Evolutionary conservation across 768 basidiomycete species (phyloP).

Genomic region (Trametes cinnabarina): DNA sequence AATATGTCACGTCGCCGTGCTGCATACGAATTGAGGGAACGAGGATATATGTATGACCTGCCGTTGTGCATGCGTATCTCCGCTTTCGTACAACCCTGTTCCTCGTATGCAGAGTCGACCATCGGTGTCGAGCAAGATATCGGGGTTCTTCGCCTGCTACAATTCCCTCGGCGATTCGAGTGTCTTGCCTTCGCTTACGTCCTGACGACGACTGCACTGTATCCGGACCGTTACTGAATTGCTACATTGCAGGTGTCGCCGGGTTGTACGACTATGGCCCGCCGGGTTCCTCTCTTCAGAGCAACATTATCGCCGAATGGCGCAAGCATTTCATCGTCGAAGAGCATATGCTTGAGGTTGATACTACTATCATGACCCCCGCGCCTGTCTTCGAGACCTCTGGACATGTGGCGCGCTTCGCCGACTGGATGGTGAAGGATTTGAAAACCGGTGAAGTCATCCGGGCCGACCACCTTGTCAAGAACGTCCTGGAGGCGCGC

Average conservation of each 20-base stretch:
- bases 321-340: conserved; percentile 97
- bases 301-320: conserved; percentile 97
- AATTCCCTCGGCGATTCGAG: not conserved
- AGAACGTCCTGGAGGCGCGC: conserved; percentile 85
- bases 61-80: no score
- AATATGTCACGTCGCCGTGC: no score
- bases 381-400: conserved; percentile 93
- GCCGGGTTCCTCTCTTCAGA: conserved; percentile 91
- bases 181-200: not conserved
- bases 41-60: no score
- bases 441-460: conserved; percentile 92
- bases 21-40: no score
- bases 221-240: not conserved
- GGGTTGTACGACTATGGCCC: conserved; percentile 98
- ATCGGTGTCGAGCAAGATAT: no score
- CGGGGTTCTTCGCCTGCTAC: no score
- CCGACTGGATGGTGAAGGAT: conserved; percentile 99
- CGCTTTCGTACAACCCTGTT: no score
- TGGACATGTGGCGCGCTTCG: conserved; percentile 96
- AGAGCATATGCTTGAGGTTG: conserved; percentile 97
- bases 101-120: no score
- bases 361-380: conserved; percentile 97
- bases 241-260: conserved; percentile 68
- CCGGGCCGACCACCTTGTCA: conserved; percentile 94
- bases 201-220: not conserved